Percentiles rank a stretch among this genome's conserved stretches.
Evolutionary conservation across 2,329 filamentous ascomycete species (phyloP).

Genomic region (Akanthomyces dipterigenus): DNA sequence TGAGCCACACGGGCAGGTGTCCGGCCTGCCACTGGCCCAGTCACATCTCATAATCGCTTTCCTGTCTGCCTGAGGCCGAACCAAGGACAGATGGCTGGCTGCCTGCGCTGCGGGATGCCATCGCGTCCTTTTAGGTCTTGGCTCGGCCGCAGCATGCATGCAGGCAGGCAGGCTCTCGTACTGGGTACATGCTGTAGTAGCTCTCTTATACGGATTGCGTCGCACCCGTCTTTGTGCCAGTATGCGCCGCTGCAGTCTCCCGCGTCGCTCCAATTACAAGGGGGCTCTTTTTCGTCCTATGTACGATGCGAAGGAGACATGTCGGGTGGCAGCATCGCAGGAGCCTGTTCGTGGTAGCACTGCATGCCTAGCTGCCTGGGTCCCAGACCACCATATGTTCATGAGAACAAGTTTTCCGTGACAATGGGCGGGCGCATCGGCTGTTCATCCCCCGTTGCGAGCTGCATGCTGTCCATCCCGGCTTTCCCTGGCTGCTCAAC

Average conservation of each 20-base stretch:
- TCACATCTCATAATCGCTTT: conserved; percentile 1
- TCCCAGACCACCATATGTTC: background rate
- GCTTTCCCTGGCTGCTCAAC: background rate
- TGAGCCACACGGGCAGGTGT: background rate
- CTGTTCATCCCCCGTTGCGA: background rate
- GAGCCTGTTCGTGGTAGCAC: background rate
- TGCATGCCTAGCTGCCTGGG: background rate
- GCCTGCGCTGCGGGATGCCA: background rate
- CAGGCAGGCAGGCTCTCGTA: background rate
- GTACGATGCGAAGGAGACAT: background rate
- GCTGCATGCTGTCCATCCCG: background rate
- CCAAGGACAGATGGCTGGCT: background rate
- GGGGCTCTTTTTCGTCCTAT: background rate
- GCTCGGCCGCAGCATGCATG: background rate
- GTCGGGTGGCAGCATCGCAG: background rate
- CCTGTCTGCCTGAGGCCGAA: background rate
- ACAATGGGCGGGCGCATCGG: background rate
- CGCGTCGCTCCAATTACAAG: background rate
- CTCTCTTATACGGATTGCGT: background rate
- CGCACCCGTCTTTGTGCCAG: background rate
- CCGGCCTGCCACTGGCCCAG: background rate
- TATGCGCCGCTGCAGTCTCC: background rate
- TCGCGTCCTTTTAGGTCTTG: background rate
- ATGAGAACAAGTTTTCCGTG: background rate
- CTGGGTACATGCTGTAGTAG: background rate